Conservation (phyloP, 1,284 basidiomycete species). For the Apiotrichum mycotoxinovorans region DNA sequence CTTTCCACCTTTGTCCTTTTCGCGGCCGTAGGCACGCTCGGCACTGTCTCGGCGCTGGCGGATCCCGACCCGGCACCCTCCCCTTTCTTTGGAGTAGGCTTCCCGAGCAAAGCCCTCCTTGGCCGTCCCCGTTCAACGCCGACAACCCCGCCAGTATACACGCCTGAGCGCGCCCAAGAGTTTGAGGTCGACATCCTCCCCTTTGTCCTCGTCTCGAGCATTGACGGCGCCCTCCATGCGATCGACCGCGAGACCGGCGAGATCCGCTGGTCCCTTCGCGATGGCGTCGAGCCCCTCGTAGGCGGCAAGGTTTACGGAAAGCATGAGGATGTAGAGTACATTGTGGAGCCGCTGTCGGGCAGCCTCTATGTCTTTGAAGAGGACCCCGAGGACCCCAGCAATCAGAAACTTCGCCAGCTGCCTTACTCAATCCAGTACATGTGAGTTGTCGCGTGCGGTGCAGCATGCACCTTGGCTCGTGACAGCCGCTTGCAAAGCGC, state of each 20-base stretch:
- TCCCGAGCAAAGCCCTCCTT: conserved; percentile 6
- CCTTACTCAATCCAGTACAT: conserved; percentile 49
- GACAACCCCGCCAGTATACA: neutral
- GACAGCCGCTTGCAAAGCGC: neutral
- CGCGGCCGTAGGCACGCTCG: conserved; percentile 3
- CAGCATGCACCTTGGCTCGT: too few species aligned
- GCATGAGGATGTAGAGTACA: conserved; percentile 33
- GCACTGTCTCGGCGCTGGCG: conserved; percentile 3
- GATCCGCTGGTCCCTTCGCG: conserved; percentile 39
- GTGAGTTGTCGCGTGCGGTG: conserved; percentile 27
- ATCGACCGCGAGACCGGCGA: conserved; percentile 44
- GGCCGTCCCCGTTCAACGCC: neutral
- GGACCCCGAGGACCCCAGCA: conserved; percentile 19
- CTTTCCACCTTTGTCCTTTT: conserved; percentile 10
- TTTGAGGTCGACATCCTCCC: conserved; percentile 47
- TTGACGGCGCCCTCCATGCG: conserved; percentile 49
- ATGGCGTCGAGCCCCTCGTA: conserved; percentile 44
- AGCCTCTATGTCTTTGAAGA: conserved; percentile 44
- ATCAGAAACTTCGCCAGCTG: conserved; percentile 44
- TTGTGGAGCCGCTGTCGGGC: conserved; percentile 49
- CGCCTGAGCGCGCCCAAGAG: conserved; percentile 11
- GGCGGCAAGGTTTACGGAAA: conserved; percentile 38
- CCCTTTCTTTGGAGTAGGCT: conserved; percentile 13
- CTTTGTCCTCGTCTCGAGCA: conserved; percentile 46
- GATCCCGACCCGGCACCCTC: conserved; percentile 6